Evolutionary conservation across 805 yeast species (phyloP), one percentile per base, ranked within the genome.

Genomic region (Schizosaccharomyces osmophilus): DNA sequence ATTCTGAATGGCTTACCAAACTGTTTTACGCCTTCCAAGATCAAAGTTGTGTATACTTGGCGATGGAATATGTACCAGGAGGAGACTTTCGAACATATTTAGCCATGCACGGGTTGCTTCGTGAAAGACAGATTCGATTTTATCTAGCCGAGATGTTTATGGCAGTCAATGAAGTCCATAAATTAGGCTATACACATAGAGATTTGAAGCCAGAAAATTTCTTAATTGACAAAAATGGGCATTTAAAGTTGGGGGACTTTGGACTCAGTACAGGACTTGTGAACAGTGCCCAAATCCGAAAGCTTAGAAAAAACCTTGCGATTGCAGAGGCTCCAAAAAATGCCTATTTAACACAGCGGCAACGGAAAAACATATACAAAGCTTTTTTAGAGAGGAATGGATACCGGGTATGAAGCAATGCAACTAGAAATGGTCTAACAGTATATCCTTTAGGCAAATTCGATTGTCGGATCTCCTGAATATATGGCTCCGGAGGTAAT

Each of bases 51-150:
- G 85, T 93, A 39, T 93, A 87, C 67, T 76, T 93, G 68, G 98
- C 98, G 1, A 93, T 93, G 98, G 98, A 93, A 71, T 93, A 86
- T 72, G 98, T 93, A 17, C 97, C 98, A 11, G 98, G 98, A 63
- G 98, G 98, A 61, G 98, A 93, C 70, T 93, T 87, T 75, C 83
- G 98, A 70, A 93, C 98, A 0, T 74, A 93, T 64, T 79, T 93
- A 65, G 88, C 88, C 71, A 90, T 88, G 70, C 89, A 97, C 4
- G 95, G 95, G 43, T 85, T 85, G 63, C 75, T 93, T 66, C 85
- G 86, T 64, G 95, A 97, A 1, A 88, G 94, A 2, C 97, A 93
- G 69, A 94, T 97, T 0, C 79, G 98, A 62, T 93, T 93, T 73
- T 93, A 93, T 71, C 79, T 90, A 65, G 82, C 90, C 64, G 97